phyloP scores from a whole-genome alignment of 192 early-diverging fungal species.

The Rhizophagus prolifer region DNA sequence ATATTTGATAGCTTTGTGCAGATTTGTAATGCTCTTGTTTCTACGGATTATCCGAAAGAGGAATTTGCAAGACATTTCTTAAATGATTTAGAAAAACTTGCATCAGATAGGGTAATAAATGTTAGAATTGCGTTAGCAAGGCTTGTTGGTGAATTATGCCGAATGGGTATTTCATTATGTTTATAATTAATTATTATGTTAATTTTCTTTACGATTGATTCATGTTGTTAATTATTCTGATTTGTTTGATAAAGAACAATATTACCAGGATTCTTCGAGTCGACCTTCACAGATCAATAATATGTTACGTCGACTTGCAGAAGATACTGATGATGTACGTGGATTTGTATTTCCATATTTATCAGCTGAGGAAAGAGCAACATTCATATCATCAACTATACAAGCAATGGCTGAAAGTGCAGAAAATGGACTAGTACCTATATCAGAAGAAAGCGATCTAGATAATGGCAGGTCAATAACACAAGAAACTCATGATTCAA shows the following conservation, averaged over 20 bases:
- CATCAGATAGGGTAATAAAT: conserved; percentile 65
- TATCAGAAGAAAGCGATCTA: background rate
- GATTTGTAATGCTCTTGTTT: conserved; percentile 65
- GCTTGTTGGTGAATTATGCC: conserved; percentile 37
- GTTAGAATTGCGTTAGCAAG: conserved; percentile 72
- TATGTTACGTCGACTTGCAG: conserved; percentile 11
- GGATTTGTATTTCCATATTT: conserved; percentile 2
- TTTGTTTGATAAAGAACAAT: conserved; percentile 6
- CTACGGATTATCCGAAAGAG: conserved; percentile 49
- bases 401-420: conserved; percentile 3
- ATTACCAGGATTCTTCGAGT: conserved; percentile 14
- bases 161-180: background rate
- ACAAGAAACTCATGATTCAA: background rate
- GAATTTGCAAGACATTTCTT: conserved; percentile 74
- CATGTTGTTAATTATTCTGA: background rate
- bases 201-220: background rate
- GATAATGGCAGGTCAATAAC: background rate
- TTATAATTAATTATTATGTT: background rate
- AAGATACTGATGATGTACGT: conserved; percentile 24
- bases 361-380: conserved; percentile 18
- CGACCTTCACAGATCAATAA: background rate
- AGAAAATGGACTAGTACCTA: conserved; percentile 7
- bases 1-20: conserved; percentile 59
- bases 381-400: background rate
- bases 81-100: conserved; percentile 56